Evolutionary conservation across 2,329 filamentous ascomycete species (phyloP).

Genomic region (Arthroderma sp.): DNA sequence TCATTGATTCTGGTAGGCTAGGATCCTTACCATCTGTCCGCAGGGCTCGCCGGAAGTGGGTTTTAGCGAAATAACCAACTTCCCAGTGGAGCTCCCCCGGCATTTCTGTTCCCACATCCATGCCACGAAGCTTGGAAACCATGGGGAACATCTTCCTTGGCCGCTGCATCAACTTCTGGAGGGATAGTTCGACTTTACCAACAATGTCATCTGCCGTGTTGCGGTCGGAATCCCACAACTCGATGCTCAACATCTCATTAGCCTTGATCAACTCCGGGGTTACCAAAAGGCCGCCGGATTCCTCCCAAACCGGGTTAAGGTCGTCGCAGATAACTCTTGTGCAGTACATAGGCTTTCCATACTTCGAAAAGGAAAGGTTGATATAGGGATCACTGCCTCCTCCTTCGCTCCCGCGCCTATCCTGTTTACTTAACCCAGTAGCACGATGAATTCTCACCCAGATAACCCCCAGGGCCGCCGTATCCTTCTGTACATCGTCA

Average conservation of each 20-base stretch:
- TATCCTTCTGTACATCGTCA: conserved; percentile 80
- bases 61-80: conserved; percentile 88
- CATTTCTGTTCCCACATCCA: conserved; percentile 76
- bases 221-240: conserved; percentile 92
- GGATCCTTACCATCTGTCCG: conserved; percentile 77
- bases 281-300: conserved; percentile 71
- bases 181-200: conserved; percentile 83
- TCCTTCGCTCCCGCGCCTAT: conserved; percentile 63
- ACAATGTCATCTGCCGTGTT: conserved; percentile 89
- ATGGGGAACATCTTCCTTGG: conserved; percentile 88
- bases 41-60: conserved; percentile 69
- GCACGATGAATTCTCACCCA: conserved; percentile 88
- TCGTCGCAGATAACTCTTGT: conserved; percentile 93
- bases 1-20: conserved; percentile 58
- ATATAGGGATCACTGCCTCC: conserved; percentile 94
- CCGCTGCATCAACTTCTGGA: conserved; percentile 90
- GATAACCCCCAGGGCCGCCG: conserved; percentile 71
- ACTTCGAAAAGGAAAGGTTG: conserved; percentile 88
- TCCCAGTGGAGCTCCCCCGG: conserved; percentile 92
- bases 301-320: conserved; percentile 83
- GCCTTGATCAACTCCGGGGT: conserved; percentile 84
- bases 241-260: conserved; percentile 82
- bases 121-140: conserved; percentile 65
- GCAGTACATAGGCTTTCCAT: conserved; percentile 94
- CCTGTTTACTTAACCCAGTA: conserved; percentile 78